Evolutionary conservation across 2,329 filamentous ascomycete species (phyloP), one percentile per base, ranked within the genome.

Genomic region (Blastomyces silverae): DNA sequence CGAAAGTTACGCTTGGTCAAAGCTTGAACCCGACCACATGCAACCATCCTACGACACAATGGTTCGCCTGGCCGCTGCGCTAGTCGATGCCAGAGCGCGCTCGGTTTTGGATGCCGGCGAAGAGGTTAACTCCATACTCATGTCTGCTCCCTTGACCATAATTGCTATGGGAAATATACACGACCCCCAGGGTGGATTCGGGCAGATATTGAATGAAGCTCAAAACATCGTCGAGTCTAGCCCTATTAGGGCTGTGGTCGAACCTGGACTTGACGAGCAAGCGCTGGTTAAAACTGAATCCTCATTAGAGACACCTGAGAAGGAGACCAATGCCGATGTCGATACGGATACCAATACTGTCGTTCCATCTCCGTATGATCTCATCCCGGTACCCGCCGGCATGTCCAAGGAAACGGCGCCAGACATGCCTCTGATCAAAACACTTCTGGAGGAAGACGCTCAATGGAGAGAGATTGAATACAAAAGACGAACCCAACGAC

Each of bases 21-120:
- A 74, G 39, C 69, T 79, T 3, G 67, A 76, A 31, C 78, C 78
- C 1, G 75, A 73, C 31, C 76, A 77, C 64, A 73, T 79, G 70
- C 75, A 77, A 64, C 79, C 80, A 17, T 76, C 76, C 7, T 81
- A 81, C 69, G 66, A 74, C 44, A 77, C 78, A 13, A 75, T 80
- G 69, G 74, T 81, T 17, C 74, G 78, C 64, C 71, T 82, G 31
- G 78, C 77, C 17, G 71, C 75, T n/a, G 73, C 76, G 11, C 69
- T 80, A 42, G 71, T 74, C 42, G 71, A 76, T 63, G 70, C 78
- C 52, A 75, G 76, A 48, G 71, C 71, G 20, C 71, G 70, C 39
- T 78, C 75, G 63, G 73, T 79, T 46, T 52, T 67, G 17, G 71
- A 74, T 46, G 75, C 76, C 52, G 72, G 69, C 6, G 60, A 66